These are phyloP conservation scores for Margaritispora aquatica DNA, from an alignment of 495 filamentous ascomycete genomes.

Conservation along the genomic window DNA sequence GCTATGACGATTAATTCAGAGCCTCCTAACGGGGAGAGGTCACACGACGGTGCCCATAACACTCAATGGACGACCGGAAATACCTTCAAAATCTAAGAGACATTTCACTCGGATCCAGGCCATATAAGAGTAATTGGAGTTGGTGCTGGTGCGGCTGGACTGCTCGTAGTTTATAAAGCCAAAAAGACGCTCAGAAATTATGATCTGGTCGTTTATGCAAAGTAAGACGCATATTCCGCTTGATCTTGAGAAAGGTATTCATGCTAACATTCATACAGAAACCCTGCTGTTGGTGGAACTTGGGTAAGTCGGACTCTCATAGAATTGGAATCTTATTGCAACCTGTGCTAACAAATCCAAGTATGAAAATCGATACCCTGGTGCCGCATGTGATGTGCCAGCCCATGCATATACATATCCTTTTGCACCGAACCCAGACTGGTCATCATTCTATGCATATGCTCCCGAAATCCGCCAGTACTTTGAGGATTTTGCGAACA, in stretches of 20 bases:
- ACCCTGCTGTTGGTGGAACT: conserved; percentile 54
- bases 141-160: conserved; percentile 5
- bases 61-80: neutral
- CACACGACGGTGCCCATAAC: neutral
- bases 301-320: no score
- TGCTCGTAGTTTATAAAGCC: conserved; percentile 9
- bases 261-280: conserved; percentile 24
- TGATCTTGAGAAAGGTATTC: neutral
- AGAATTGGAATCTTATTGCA: no score
- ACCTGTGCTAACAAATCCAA: no score
- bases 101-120: neutral
- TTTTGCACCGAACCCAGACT: conserved; percentile 50
- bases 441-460: conserved; percentile 49
- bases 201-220: neutral
- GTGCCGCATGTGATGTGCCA: conserved; percentile 47
- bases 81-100: neutral
- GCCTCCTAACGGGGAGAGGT: neutral
- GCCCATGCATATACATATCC: conserved; percentile 49
- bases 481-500: conserved; percentile 44
- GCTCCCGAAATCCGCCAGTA: conserved; percentile 54
- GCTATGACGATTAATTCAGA: neutral
- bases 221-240: neutral
- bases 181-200: conserved; percentile 21
- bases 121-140: conserved; percentile 1
- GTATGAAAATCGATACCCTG: conserved; percentile 52